Base-by-base conservation (phyloP, 1,284 basidiomycete genomes). In the Puccinia horiana region DNA sequence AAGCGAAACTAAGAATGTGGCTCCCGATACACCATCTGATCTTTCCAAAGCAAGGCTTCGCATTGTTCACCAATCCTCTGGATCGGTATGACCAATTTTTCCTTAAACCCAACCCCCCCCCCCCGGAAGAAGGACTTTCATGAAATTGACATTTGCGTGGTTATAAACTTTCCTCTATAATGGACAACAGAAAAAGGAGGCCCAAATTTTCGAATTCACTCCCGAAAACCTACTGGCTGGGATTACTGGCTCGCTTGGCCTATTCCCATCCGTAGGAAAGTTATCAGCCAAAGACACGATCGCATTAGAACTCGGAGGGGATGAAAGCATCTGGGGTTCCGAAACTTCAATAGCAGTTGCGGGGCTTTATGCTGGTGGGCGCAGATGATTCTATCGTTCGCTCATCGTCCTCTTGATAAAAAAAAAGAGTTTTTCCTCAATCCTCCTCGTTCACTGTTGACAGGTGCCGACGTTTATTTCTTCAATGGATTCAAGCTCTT, bases 151-250 rank as follows among this genome's bases (percentile, higher is more conserved):
- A 76, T 42, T 26, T n/a, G 23, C 63, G 11, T 40, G 29, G 5
- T 73, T 52, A 18, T 54, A 4, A 35, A 23, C 29, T 73, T 12
- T 18, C 9, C 12, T 73, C 37, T 14, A 35, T 3, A 40, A 40
- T 37, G 61, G 32, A 29, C 42, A 73, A 11, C 42, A 73, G 44
- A 29, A 14, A 40, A 65, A 65, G 1, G 16, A 76, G 23, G 42
- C 23, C 16, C 35, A 49, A 65, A 54, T 80, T 0, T 67, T 58
- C 42, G 29, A 54, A 67, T 72, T 42, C 35, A 54, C 52, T 0
- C 67, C 67, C 32, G 49, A 78, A 32, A 52, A 49, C 9, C 18
- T 78, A 69, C 76, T 80, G n/a, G 78, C 78, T 32, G 78, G 78
- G 23, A 44, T 80, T n/a, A 80, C 78, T 5, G 78, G 67, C 32